A percentile compares a stretch with the other conserved stretches of the same genome.
These are phyloP conservation scores for Polyporus arcularius DNA, from an alignment of 768 basidiomycete genomes.

Conservation along the genomic window DNA sequence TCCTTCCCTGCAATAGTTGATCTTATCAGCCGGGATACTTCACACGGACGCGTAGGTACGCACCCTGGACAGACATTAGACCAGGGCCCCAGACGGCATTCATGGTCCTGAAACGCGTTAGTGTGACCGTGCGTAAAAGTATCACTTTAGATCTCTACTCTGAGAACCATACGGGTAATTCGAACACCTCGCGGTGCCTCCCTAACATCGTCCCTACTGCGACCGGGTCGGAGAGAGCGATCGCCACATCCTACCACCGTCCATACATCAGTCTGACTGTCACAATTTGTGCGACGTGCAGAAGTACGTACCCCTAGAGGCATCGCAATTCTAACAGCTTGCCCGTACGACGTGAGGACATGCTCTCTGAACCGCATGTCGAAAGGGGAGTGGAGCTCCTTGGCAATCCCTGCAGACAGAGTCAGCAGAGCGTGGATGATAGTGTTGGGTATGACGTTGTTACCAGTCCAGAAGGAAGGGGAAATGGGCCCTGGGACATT, in stretches of 20 bases:
- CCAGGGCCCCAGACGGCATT: slow-evolving; percentile 8
- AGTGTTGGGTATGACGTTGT: neutral
- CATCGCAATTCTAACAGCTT: slow-evolving; percentile 1
- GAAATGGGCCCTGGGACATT: neutral
- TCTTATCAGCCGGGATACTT: neutral
- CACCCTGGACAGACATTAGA: slow-evolving; percentile 1
- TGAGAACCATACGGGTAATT: neutral
- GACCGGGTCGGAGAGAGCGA: slow-evolving; percentile 5
- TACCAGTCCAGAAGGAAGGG: neutral
- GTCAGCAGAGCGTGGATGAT: no score
- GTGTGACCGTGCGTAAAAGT: neutral
- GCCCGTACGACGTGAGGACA: slow-evolving; percentile 5
- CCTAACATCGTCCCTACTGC: neutral
- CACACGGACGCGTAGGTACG: neutral
- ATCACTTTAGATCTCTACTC: neutral
- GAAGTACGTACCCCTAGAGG: slow-evolving; percentile 3
- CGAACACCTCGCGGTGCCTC: slow-evolving; percentile 1
- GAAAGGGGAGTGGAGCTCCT: neutral
- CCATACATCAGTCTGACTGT: neutral
- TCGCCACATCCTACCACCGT: neutral
- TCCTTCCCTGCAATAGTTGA: neutral
- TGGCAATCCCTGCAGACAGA: neutral
- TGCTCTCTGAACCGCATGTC: neutral
- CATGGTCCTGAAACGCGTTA: neutral
- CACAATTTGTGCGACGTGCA: neutral